Evolutionary conservation across 768 basidiomycete genomes (phyloP), one percentile per base, ranked within the genome.

Genomic region (Multifurca ochricompacta): DNA sequence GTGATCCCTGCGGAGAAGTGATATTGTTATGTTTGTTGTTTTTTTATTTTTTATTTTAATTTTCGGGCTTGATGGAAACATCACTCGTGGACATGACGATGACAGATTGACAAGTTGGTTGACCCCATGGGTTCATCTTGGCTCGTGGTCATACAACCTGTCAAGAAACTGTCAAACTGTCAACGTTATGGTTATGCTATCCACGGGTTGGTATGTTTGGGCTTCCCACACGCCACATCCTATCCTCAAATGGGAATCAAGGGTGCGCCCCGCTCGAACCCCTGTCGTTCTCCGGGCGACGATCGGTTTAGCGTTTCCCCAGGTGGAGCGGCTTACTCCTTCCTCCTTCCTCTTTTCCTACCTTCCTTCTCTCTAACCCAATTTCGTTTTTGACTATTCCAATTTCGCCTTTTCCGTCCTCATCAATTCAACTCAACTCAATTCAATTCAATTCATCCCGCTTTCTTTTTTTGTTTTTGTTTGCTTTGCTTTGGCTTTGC

Each of bases 301-400:
- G 57, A 54, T 56, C 53, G 53, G 45, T 55, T 44, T 48, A 42
- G 45, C 13, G 39, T 44, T 27, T 27, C 41, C 23, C 41, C 25
- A 19, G 21, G 51, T 51, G 50, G 56, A 52, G 50, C 50, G 16
- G 27, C 50, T 42, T 46, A 47, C 56, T 35, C 36, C 42, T 32
- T 39, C 37, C 9, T 36, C 36, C 46, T 45, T 16, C 46, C 41
- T 4, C 30, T 42, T 44, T 42, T 11, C 42, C 37, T 6, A 16
- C 14, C 13, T 42, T 21, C 40, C 23, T 41, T 53, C 43, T 27
- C 9, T 27, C 37, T n/a, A 60, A 61, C 60, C 61, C 52, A 68
- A 68, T 56, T 71, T 43, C n/a, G n/a, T 36, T 69, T 68, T 27
- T 63, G 63, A 31, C 56, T 68, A 18, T 55, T 51, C 54, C 34